Conservation (phyloP, 306 rosid genomes). For the Vicia villosa region DNA sequence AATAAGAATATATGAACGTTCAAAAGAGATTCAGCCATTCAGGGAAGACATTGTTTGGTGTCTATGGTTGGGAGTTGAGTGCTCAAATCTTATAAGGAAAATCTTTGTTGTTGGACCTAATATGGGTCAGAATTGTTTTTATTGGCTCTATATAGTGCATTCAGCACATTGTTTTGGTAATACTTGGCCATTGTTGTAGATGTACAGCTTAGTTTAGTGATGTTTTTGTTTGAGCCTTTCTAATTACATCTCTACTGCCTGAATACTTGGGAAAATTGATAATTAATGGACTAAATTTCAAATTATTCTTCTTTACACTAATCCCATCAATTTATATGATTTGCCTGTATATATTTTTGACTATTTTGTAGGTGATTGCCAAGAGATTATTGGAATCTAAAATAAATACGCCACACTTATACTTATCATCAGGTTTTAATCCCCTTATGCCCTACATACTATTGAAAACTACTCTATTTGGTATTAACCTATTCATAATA, state of each 20-base stretch:
- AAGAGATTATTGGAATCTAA: conserved; percentile 90
- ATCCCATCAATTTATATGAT: neutral
- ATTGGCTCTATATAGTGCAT: conserved; percentile 7
- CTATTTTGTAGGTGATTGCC: conserved; percentile 78
- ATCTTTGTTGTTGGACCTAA: conserved; percentile 19
- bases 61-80: conserved; percentile 23
- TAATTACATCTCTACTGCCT: conserved; percentile 21
- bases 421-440: conserved; percentile 78
- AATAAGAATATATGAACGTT: conserved; percentile 12
- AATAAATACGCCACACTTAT: conserved; percentile 85
- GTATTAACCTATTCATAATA: conserved; percentile 19
- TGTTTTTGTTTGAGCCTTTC: conserved; percentile 9
- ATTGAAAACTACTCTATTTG: conserved; percentile 11
- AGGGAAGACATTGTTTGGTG: conserved; percentile 15
- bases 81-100: conserved; percentile 22
- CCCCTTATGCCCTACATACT: conserved; percentile 28
- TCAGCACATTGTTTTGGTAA: neutral
- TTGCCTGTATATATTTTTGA: conserved; percentile 20
- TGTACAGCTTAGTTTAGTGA: conserved; percentile 3
- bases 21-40: neutral
- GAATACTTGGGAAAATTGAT: conserved; percentile 15
- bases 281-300: conserved; percentile 1
- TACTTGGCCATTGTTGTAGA: conserved; percentile 2
- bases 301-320: conserved; percentile 23
- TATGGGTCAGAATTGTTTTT: conserved; percentile 13